phyloP scores from a whole-genome alignment of 495 filamentous ascomycete species.

The Emericellopsis terricola region DNA sequence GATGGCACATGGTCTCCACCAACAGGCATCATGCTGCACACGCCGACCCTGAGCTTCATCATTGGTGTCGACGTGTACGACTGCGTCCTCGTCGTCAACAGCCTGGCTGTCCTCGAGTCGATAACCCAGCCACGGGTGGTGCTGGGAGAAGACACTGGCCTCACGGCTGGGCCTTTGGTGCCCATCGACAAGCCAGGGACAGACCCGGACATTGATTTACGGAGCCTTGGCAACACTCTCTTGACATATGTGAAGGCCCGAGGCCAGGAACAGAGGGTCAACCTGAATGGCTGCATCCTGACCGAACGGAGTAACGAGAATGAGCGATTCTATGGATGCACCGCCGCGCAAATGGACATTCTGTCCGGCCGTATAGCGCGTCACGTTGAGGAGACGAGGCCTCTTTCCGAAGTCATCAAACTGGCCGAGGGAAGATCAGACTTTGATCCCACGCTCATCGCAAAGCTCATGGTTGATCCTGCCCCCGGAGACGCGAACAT shows the following conservation, averaged over 20 bases:
- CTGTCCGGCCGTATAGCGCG: conserved; percentile 60
- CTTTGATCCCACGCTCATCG: conserved; percentile 40
- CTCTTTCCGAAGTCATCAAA: conserved; percentile 63
- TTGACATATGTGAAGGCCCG: conserved; percentile 81
- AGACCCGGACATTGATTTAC: conserved; percentile 54
- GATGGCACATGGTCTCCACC: conserved; percentile 82
- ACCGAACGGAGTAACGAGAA: conserved; percentile 81
- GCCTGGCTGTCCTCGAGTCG: conserved; percentile 55
- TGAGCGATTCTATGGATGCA: conserved; percentile 64
- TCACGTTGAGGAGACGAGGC: conserved; percentile 42
- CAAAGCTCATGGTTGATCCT: conserved; percentile 31
- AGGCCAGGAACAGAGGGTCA: conserved; percentile 67
- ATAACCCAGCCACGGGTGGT: conserved; percentile 65
- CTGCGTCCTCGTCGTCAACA: conserved; percentile 81
- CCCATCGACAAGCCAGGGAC: conserved; percentile 38
- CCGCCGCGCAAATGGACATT: conserved; percentile 52
- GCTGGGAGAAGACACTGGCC: conserved; percentile 60
- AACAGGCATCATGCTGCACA: conserved; percentile 75
- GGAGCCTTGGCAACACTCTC: conserved; percentile 40
- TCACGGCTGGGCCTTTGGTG: conserved; percentile 64
- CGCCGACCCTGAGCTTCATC: conserved; percentile 70
- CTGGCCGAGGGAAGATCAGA: conserved; percentile 65
- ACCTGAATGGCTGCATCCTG: conserved; percentile 68
- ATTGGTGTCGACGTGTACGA: conserved; percentile 89
- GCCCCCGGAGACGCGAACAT: conserved; percentile 60